Evolutionary conservation across 23 red algal species (phyloP).

Genomic region (Agarophyton chilense): DNA sequence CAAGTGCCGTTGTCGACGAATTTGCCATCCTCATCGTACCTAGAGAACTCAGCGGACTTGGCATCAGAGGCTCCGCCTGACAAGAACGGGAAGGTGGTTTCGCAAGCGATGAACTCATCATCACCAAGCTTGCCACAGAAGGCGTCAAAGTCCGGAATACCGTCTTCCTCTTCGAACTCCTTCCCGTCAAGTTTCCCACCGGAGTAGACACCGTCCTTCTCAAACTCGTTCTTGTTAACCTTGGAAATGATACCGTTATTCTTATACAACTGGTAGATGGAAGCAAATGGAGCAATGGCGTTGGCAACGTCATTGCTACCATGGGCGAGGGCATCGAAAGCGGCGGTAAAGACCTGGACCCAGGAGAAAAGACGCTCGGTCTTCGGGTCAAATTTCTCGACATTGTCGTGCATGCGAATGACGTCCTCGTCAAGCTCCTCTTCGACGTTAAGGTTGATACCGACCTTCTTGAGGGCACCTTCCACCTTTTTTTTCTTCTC

Average conservation of each 20-base stretch:
- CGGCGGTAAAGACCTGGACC: conserved; percentile 93
- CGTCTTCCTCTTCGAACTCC: conserved; percentile 25
- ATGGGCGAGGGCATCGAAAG: conserved; percentile 94
- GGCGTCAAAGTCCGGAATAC: conserved; percentile 44
- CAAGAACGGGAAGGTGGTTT: conserved; percentile 26
- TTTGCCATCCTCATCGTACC: conserved; percentile 46
- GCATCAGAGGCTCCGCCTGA: background rate
- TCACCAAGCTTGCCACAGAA: conserved; percentile 67
- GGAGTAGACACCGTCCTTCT: conserved; percentile 23
- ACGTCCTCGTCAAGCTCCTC: conserved; percentile 71
- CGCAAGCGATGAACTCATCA: conserved; percentile 58
- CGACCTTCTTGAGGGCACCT: conserved; percentile 63
- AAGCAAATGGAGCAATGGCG: conserved; percentile 90
- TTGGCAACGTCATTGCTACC: conserved; percentile 98
- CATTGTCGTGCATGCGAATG: conserved; percentile 66
- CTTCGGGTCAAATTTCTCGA: conserved; percentile 81
- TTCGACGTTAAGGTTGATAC: conserved; percentile 64
- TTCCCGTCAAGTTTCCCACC: conserved; percentile 7
- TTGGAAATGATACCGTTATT: conserved; percentile 58
- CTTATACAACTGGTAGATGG: conserved; percentile 82
- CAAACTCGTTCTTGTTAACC: conserved; percentile 52
- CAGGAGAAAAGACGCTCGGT: conserved; percentile 93
- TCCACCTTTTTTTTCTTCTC: conserved; percentile 40
- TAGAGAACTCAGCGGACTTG: background rate
- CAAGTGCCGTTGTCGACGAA: conserved; percentile 5